Percentiles rank a stretch among this genome's conserved stretches.
Conservation (phyloP, 495 filamentous ascomycete species). For the Thozetella sp. region DNA sequence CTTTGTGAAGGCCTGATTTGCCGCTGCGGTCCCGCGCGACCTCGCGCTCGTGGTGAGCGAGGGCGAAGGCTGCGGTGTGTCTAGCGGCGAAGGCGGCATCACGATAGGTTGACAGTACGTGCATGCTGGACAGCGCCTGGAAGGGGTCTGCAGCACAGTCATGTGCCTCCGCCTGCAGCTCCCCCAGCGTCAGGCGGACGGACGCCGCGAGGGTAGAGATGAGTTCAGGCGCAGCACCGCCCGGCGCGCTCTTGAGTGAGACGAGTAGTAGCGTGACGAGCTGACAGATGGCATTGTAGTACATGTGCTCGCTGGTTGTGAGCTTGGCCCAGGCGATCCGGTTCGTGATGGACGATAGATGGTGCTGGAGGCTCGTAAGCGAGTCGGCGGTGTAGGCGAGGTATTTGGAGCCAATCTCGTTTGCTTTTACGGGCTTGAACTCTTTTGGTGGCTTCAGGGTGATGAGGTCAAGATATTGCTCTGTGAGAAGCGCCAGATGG, state of each 20-base stretch:
- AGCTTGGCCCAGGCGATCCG: slow-evolving; percentile 22
- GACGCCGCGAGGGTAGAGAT: slow-evolving; percentile 6
- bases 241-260: slow-evolving; percentile 18
- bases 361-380: slow-evolving; percentile 29
- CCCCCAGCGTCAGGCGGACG: slow-evolving; percentile 14
- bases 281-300: slow-evolving; percentile 25
- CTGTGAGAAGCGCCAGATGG: slow-evolving; percentile 39
- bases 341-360: slow-evolving; percentile 4
- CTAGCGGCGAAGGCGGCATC: slow-evolving; percentile 36
- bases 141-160: background rate
- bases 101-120: slow-evolving; percentile 30
- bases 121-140: slow-evolving; percentile 16
- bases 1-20: slow-evolving; percentile 29
- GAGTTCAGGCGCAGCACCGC: slow-evolving; percentile 12
- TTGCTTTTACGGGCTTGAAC: slow-evolving; percentile 35
- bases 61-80: slow-evolving; percentile 29
- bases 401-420: slow-evolving; percentile 30
- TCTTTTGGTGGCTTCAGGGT: slow-evolving; percentile 41
- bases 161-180: slow-evolving; percentile 13
- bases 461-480: slow-evolving; percentile 43
- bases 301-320: slow-evolving; percentile 13
- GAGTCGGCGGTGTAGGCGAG: slow-evolving; percentile 32
- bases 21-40: slow-evolving; percentile 37
- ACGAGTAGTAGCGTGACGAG: slow-evolving; percentile 20
- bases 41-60: slow-evolving; percentile 31